Base-by-base conservation (phyloP, 1,284 basidiomycete species). In the Moesziomyces globuligerus region DNA sequence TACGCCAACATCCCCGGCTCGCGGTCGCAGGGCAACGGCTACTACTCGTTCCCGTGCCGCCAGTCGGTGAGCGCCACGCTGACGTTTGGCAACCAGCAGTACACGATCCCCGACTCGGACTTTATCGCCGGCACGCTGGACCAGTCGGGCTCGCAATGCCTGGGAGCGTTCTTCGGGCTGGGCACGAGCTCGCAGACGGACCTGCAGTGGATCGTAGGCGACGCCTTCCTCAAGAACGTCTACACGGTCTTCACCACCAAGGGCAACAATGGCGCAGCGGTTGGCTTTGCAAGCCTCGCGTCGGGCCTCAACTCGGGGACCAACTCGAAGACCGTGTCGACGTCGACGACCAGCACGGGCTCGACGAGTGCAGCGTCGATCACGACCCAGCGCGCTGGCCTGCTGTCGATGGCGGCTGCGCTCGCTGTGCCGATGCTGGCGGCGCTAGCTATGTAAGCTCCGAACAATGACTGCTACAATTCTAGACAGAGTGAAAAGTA, bases 181-280 rank as follows among this genome's bases (percentile, higher is more conserved):
- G 76, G 75, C 20, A 53, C 53, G 26, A 49, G 34, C 8, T 24
- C 21, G 3, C 44, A 54, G 26, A 52, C 66, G 15, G 50, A 55
- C 15, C 43, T 68, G 42, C 74, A 77, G 48, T 81, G 78, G 75
- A 76, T 81, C 37, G 57, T 80, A 0, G 79, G 79, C 25, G 75
- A 70, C 24, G 64, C 76, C 0, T 81, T 81, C 55, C 60, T 81
- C 28, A 79, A 74, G 50, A 70, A 70, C 41, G 77, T 80, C 18
- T 81, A 80, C 44, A 57, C 71, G 17, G 44, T 79, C 21, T 76
- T 78, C 26, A 59, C 65, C 21, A 69, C 67, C 23, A 43, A 46
- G 18, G 32, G 38, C 24, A 55, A 25, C 44, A 38, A 25, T 11
- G 54, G 48, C 7, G 61, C 70, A 0, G 53, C 51, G 1, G 71